Base-by-base conservation (phyloP, 2,329 filamentous ascomycete genomes). In the Aspergillus sp. region DNA sequence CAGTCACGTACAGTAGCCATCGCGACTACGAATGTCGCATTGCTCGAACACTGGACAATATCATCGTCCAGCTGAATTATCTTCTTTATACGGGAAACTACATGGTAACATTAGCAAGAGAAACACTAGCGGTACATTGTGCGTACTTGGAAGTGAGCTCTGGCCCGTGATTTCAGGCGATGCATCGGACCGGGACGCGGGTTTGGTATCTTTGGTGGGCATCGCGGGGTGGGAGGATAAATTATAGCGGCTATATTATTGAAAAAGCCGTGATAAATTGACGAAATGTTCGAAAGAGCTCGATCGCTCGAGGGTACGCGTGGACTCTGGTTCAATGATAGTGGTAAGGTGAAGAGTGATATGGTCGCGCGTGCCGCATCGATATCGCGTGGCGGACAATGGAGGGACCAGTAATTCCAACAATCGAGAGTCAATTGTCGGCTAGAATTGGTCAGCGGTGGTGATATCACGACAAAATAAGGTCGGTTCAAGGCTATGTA, bases 1-100 rank as follows among this genome's bases (percentile, higher is more conserved):
- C 37, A 27, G 23, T 21, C 41, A 71, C 83, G 64, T 76, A 90
- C 90, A 3, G 95, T 93, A 21, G 95, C 95, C 59, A 96, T 83
- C 1, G 93, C 93, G 68, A 98, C 96, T 57, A 93, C 87, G 73
- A 98, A 98, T 19, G 93, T 90, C 54, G 93, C 93, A 70, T 96
- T 96, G 75, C 93, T 96, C 47, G 93, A 96, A 75, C 91, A 96
- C 71, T 90, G 85, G 62, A 81, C 82, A 61, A 96, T 90, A 62
- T 97, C 93, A 44, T 90, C 87, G 75, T 99, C 95, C 57, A 91
- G 84, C 49, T 87, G 84, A 60, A 99, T 91, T 72, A 99, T 96
- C 78, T 96, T 96, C 78, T 97, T 97, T 58, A 99, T 91, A 68
- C 95, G 87, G 17, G 95, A 90, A 56, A 98, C 95, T 41, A 46